Base-by-base conservation (phyloP, 2,329 filamentous ascomycete genomes). In the Arthrocladium fulminans region DNA sequence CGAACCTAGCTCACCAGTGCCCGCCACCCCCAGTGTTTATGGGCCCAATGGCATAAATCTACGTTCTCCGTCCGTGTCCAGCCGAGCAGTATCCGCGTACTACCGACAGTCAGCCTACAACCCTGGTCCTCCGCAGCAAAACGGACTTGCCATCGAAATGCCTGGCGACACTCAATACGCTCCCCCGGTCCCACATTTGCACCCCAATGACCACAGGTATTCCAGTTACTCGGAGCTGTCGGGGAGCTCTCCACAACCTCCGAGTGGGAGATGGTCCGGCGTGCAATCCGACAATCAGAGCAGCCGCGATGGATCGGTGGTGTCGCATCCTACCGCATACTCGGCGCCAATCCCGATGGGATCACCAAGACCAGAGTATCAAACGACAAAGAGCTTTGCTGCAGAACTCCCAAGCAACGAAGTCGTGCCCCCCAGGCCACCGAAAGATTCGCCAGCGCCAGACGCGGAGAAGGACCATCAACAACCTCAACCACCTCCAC, bases 121-220 rank as follows among this genome's bases (percentile, higher is more conserved):
- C 30, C 23, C 22, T 22, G 17, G 13, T 15, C 6, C 6, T 7
- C 17, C 32, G 32, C 45, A 48, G 9, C 45, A 29, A 19, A 44
- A 48, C 22, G 56, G 56, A 20, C 51, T 59, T 2, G 55, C 55
- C 2, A 56, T 59, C 29, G 56, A 59, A 46, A 59, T 59, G 56
- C 47, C 48, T 2, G 56, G 53, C 19, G 55, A 52, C 35, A 54
- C 50, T 6, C 50, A 54, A 23, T 54, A 45, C 24, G 34, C 49
- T 32, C 19, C 29, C 13, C 13, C 19, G 7, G 12, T 7, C 10
- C 15, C 44, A 17, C 32, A 39, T 29, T 35, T 47, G 22, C 15
- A 27, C 22, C 44, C 43, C 15, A 25, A 27, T 22, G 6, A 13
- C 15, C 3, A 39, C n/a, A 37, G 44, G 29, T 19, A 22, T n/a